Evolutionary conservation across 23 red algal species (phyloP).

Genomic region (Chondrus crispus): DNA sequence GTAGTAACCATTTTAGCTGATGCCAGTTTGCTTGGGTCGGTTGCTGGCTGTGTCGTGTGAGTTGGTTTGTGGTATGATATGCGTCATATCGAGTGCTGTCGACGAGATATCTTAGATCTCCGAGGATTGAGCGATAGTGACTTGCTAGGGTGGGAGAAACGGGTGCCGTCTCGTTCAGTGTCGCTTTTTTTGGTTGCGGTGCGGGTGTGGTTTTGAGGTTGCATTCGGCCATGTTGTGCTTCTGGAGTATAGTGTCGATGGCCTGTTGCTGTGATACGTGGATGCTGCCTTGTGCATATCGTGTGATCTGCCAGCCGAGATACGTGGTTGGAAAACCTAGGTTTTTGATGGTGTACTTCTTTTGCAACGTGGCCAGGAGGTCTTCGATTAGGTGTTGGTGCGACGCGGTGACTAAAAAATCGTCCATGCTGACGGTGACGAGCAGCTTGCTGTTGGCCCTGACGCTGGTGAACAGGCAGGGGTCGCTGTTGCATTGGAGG

Average conservation of each 20-base stretch:
- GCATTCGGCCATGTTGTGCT: neutral
- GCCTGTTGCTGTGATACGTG: neutral
- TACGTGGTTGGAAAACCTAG: neutral
- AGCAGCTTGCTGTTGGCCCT: neutral
- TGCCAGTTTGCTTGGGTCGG: too few relatives aligned
- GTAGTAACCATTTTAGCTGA: too few relatives aligned
- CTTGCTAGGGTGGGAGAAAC: too few relatives aligned
- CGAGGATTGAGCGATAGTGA: too few relatives aligned
- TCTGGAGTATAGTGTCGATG: neutral
- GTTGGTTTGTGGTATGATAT: too few relatives aligned
- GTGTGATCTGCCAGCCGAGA: neutral
- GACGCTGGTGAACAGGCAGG: neutral
- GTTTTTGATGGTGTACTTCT: neutral
- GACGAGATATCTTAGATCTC: too few relatives aligned
- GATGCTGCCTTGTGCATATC: neutral
- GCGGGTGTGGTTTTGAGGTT: neutral
- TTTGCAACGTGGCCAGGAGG: neutral
- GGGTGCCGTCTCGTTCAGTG: neutral
- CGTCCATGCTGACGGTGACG: neutral
- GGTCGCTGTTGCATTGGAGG: too few relatives aligned
- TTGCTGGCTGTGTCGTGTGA: too few relatives aligned
- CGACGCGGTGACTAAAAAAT: neutral
- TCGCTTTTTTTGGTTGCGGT: neutral
- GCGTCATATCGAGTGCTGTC: too few relatives aligned
- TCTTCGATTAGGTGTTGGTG: neutral